Evolutionary conservation across 1,284 basidiomycete genomes (phyloP), one percentile per base, ranked within the genome.

Genomic region (Porodaedalea pini): DNA sequence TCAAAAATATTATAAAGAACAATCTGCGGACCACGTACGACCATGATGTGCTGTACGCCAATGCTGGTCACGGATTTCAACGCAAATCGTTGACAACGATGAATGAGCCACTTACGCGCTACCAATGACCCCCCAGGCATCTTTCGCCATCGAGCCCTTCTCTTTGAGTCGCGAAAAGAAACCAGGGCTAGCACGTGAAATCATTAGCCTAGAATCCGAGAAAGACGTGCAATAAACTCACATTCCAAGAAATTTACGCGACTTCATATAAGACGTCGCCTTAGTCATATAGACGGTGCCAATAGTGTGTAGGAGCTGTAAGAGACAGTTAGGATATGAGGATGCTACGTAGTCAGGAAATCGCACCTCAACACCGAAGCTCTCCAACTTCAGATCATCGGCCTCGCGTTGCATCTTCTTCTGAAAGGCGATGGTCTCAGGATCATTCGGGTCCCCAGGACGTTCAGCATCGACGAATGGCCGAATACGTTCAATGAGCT

Each of bases 301-400:
- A 65, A 95, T 94, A 11, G 90, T 86, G 65, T 93, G 90, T 39
- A 94, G 73, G 51, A 93, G 78, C 87, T 90, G 61, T 21, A 21
- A 40, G 51, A 64, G 51, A 50, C 52, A 6, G 11, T 62, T 45
- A 60, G 62, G 56, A 55, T 50, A 41, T 41, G 13, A 37, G 21
- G 29, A 50, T 10, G 13, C 11, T 40, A 17, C 5, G 31, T 23
- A 34, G 27, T 52, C 17, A 23, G 34, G 11, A 57, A 36, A 39
- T 70, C 73, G 11, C 63, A 95, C 88, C 82, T 98, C 96, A 41
- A 99, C 87, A 57, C 97, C 97, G 71, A 99, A 99, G 64, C 93
- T 96, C 76, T 99, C 97, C 58, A 98, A 75, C 78, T 98, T 99
- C 67, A 99, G 72, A 75, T 99, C 97, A 63, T 98, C 94, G 1